Percentiles rank a stretch among this genome's conserved stretches.
phyloP scores from a whole-genome alignment of 169 alveolate species.

The Eimeria necatrix region DNA sequence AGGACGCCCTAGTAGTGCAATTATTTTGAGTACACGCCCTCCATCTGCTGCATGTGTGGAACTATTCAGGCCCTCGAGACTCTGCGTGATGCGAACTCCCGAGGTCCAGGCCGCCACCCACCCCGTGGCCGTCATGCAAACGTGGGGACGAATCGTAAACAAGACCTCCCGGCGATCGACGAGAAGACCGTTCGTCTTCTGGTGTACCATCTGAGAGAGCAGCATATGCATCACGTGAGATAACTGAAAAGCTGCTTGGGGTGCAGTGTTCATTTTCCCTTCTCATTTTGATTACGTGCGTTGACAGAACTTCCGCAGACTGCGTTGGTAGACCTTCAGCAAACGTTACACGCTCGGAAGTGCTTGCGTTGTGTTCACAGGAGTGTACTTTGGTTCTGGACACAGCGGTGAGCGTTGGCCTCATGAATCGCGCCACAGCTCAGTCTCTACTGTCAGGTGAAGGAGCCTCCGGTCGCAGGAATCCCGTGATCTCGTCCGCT shows the following conservation, averaged over 20 bases:
- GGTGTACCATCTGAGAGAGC: conserved; percentile 60
- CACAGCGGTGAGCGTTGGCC: conserved; percentile 70
- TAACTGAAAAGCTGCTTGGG: neutral
- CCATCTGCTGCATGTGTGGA: neutral
- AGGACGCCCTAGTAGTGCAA: no score
- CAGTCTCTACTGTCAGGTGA: conserved; percentile 68
- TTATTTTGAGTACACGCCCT: no score
- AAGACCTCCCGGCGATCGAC: conserved; percentile 67
- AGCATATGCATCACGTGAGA: conserved; percentile 68
- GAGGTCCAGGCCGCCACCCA: conserved; percentile 61
- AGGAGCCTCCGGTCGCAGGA: conserved; percentile 57
- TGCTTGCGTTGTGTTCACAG: conserved; percentile 22
- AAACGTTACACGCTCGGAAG: neutral
- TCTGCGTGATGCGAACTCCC: conserved; percentile 57
- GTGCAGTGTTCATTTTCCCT: neutral
- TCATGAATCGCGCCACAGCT: conserved; percentile 72
- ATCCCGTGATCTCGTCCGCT: neutral
- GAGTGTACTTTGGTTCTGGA: conserved; percentile 67
- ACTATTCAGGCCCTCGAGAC: conserved; percentile 62
- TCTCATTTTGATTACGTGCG: neutral
- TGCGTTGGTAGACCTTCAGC: no score
- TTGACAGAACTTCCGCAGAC: no score
- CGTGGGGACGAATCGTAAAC: conserved; percentile 58
- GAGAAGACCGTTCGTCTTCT: conserved; percentile 70
- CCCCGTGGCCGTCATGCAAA: conserved; percentile 60